Conservation (phyloP, 2,329 filamentous ascomycete species). For the Colletotrichum tropicale region DNA sequence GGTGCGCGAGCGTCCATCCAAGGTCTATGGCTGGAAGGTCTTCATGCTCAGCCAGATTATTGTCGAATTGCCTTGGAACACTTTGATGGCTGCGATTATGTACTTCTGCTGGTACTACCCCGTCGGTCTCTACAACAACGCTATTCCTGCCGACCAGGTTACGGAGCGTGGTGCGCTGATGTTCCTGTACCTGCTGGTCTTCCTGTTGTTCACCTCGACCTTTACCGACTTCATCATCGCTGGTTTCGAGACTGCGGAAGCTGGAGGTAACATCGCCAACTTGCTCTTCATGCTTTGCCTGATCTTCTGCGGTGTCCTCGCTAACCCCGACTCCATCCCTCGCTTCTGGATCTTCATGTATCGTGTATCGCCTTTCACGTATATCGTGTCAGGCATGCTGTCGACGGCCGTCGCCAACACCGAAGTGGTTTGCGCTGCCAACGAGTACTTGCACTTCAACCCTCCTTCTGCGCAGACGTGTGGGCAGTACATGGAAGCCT, state of each 20-base stretch:
- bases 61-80: slow-evolving; percentile 87
- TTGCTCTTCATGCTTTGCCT: slow-evolving; percentile 75
- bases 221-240: slow-evolving; percentile 82
- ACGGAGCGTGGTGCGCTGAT: slow-evolving; percentile 76
- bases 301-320: slow-evolving; percentile 79
- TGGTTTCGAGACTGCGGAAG: slow-evolving; percentile 76
- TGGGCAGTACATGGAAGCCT: slow-evolving; percentile 58
- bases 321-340: slow-evolving; percentile 64
- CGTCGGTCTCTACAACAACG: slow-evolving; percentile 77
- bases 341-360: slow-evolving; percentile 89
- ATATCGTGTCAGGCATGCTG: slow-evolving; percentile 76
- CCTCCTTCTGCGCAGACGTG: slow-evolving; percentile 66
- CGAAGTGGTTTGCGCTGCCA: slow-evolving; percentile 66
- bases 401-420: slow-evolving; percentile 73
- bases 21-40: slow-evolving; percentile 84
- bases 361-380: slow-evolving; percentile 81
- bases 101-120: slow-evolving; percentile 88
- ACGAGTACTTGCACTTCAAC: slow-evolving; percentile 72
- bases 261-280: slow-evolving; percentile 77
- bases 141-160: slow-evolving; percentile 62
- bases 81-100: slow-evolving; percentile 76
- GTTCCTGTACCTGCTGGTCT: slow-evolving; percentile 77
- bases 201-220: slow-evolving; percentile 81
- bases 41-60: slow-evolving; percentile 85
- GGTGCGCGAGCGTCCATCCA: slow-evolving; percentile 82